Conservation (phyloP, 2,329 filamentous ascomycete genomes). For the Cladosporium sp. region DNA sequence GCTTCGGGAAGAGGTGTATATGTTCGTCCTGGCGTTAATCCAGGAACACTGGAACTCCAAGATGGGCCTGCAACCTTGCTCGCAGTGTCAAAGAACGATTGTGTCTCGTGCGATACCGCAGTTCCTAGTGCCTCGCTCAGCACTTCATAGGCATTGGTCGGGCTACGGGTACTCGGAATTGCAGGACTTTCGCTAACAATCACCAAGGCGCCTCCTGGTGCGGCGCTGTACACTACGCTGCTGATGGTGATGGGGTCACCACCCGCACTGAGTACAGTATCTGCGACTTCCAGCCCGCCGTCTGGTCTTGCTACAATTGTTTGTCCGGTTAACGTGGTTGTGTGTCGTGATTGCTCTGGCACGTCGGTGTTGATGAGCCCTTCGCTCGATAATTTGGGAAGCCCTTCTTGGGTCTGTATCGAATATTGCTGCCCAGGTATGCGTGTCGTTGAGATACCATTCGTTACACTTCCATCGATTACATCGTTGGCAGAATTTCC, state of each 20-base stretch:
- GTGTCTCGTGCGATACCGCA: not conserved
- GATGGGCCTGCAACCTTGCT: not conserved
- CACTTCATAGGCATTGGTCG: slow-evolving; percentile 10
- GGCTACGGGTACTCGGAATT: not conserved
- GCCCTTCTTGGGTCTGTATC: not conserved
- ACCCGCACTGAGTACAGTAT: not conserved
- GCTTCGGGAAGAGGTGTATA: not conserved
- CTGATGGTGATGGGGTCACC: not conserved
- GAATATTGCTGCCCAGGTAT: not conserved
- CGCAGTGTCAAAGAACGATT: not conserved
- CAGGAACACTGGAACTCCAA: not conserved
- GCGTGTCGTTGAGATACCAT: not conserved
- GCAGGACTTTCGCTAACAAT: not conserved
- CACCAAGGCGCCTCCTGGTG: not conserved
- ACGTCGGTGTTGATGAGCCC: not conserved
- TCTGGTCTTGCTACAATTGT: not conserved
- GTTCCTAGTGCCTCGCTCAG: slow-evolving; percentile 1
- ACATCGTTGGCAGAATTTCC: not conserved
- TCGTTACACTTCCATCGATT: not conserved
- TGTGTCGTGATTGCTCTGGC: not conserved
- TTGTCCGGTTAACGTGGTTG: not conserved
- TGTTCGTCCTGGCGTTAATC: not conserved
- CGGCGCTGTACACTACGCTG: not conserved
- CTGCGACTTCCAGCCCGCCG: not conserved
- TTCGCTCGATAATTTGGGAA: too few relatives aligned